Evolutionary conservation across 164 flowering plant genomes (phyloP).

Genomic region (Vitis riparia): DNA sequence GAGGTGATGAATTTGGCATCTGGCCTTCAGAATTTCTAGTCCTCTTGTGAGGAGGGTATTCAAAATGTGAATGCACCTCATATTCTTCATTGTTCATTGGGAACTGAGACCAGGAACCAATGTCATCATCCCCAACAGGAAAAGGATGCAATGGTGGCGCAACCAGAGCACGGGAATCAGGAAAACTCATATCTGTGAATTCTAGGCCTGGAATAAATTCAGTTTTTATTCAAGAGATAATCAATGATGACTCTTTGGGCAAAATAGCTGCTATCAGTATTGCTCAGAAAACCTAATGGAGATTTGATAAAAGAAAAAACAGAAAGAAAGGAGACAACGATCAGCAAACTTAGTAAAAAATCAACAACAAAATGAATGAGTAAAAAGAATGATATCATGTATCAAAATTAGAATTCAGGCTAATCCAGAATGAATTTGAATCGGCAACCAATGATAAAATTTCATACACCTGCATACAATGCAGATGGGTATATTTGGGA

Average conservation of each 20-base stretch:
- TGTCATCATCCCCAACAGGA: slow-evolving; percentile 21
- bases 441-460: neutral
- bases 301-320: no score
- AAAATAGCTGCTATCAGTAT: neutral
- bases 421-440: slow-evolving; percentile 1
- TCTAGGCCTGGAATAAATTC: neutral
- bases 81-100: slow-evolving; percentile 20
- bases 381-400: no score
- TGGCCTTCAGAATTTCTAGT: slow-evolving; percentile 44
- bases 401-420: no score
- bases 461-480: neutral
- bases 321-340: no score
- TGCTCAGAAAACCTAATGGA: neutral
- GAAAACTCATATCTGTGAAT: slow-evolving; percentile 34
- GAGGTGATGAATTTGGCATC: slow-evolving; percentile 15
- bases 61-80: slow-evolving; percentile 21
- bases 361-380: no score
- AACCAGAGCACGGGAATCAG: slow-evolving; percentile 26
- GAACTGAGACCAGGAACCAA: slow-evolving; percentile 39
- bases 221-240: neutral
- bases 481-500: neutral
- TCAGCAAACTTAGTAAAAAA: no score
- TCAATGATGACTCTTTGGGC: neutral
- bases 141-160: slow-evolving; percentile 17
- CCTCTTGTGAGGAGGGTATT: slow-evolving; percentile 47